Percentiles rank a stretch among this genome's conserved stretches.
Evolutionary conservation across 176 grass and related monocot species (phyloP).

Genomic region (Zea mays): DNA sequence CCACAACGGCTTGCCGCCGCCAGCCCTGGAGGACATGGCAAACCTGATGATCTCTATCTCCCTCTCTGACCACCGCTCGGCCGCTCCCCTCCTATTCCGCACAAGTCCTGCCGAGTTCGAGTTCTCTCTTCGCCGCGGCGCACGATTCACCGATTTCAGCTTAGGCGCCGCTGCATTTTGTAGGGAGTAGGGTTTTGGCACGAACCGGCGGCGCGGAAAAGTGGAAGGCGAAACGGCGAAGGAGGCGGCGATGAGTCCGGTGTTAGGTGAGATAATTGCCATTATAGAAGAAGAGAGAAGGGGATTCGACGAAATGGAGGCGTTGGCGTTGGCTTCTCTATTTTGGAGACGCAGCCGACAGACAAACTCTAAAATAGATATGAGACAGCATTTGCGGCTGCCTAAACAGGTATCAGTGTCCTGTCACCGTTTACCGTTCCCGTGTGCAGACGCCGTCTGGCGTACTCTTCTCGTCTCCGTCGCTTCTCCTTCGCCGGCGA

Average conservation of each 20-base stretch:
- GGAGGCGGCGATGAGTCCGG: neutral
- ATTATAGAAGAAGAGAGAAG: too few relatives aligned
- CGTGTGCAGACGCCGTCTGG: too few relatives aligned
- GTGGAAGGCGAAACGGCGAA: neutral
- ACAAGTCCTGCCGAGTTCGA: neutral
- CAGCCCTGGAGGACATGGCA: neutral
- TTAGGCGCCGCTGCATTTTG: neutral
- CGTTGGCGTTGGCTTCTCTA: too few relatives aligned
- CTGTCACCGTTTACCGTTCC: too few relatives aligned
- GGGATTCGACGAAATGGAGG: too few relatives aligned
- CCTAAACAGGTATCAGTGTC: too few relatives aligned
- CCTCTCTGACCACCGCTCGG: neutral
- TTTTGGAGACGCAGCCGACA: too few relatives aligned
- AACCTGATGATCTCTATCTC: neutral
- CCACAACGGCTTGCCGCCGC: neutral
- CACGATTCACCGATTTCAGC: neutral
- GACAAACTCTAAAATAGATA: too few relatives aligned
- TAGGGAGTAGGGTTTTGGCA: neutral
- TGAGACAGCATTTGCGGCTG: too few relatives aligned
- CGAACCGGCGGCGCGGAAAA: neutral
- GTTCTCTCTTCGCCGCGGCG: neutral
- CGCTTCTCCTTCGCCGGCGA: too few relatives aligned
- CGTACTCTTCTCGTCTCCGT: too few relatives aligned
- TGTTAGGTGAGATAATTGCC: too few relatives aligned
- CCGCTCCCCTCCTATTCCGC: neutral